Conservation (phyloP, 768 basidiomycete genomes). For the Termitomyces heimii region DNA sequence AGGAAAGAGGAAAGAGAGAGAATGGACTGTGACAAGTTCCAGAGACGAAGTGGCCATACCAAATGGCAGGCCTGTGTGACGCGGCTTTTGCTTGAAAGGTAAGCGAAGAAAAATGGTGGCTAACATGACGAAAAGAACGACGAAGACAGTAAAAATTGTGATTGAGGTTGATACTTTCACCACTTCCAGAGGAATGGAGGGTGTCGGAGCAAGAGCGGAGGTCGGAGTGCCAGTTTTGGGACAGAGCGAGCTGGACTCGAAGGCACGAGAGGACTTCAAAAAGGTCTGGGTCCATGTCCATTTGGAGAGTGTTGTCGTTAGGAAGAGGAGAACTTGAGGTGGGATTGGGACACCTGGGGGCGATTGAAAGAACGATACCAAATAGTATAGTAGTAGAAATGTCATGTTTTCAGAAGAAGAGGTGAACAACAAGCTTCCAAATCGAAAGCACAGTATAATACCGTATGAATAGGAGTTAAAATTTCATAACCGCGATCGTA, state of each 20-base stretch:
- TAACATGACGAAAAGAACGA: background rate
- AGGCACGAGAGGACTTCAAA: background rate
- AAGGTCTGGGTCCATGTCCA: background rate
- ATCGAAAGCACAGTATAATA: background rate
- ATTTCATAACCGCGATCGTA: background rate
- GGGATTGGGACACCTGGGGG: background rate
- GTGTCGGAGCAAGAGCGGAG: background rate
- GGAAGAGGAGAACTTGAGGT: background rate
- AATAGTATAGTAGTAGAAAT: background rate
- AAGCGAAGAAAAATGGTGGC: background rate
- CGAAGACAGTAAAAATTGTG: background rate
- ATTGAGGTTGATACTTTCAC: background rate
- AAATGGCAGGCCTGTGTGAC: background rate
- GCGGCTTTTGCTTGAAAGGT: background rate
- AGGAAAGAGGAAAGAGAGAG: background rate
- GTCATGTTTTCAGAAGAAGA: background rate
- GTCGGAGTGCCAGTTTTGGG: background rate
- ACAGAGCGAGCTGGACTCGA: background rate
- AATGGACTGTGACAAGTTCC: background rate
- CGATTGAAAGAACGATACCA: background rate
- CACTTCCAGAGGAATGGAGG: background rate
- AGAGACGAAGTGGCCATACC: background rate
- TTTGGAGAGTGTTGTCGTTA: background rate
- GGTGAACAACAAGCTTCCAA: background rate
- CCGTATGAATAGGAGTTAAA: background rate